Evolutionary conservation across 2,329 filamentous ascomycete genomes (phyloP), one percentile per base, ranked within the genome.

Genomic region (Trichoderma sp.): DNA sequence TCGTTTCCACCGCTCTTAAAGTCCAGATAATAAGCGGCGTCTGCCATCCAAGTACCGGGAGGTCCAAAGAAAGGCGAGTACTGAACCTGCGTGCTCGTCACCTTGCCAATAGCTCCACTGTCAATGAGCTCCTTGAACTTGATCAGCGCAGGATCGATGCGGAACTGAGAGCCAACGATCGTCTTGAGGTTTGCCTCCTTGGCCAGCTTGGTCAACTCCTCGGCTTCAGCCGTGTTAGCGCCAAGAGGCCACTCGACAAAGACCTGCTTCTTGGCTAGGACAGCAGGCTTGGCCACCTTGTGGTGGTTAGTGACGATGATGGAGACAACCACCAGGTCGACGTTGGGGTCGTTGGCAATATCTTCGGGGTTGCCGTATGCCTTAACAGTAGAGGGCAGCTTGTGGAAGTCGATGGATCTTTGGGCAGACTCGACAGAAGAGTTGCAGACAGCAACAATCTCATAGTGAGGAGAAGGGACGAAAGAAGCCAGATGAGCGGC

Each of bases 221-320:
- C 74, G 0, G 82, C 83, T 3, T 81, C 76, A 3, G 74, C 71
- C 2, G 79, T 74, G 67, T 82, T 82, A 12, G 81, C 76, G 0
- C 83, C 84, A 0, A 88, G 80, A 3, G 86, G 87, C 85, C 87
- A 89, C 77, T 89, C 87, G 15, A 88, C 81, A 72, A 81, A 88
- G 0, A 86, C 81, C 0, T 80, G 76, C 76, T 88, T 88, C 8
- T 85, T 86, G 0, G 84, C 82, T 7, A 78, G 75, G 1, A 89
- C 72, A 3, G 82, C 83, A 20, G 67, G 73, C 63, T 62, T 72
- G 15, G 61, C 39, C 28, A 64, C 66, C 9, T 32, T 36, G 34
- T 81, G 81, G 74, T 89, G 87, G 5, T 80, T 81, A 64, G 85
- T 84, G 1, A 87, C 86, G 12, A 84, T 79, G 0, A 86, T 86